A percentile compares a stretch with the other conserved stretches of the same genome.
Evolutionary conservation across 2,329 filamentous ascomycete genomes (phyloP).

Genomic region (Pseudopithomyces maydicus): DNA sequence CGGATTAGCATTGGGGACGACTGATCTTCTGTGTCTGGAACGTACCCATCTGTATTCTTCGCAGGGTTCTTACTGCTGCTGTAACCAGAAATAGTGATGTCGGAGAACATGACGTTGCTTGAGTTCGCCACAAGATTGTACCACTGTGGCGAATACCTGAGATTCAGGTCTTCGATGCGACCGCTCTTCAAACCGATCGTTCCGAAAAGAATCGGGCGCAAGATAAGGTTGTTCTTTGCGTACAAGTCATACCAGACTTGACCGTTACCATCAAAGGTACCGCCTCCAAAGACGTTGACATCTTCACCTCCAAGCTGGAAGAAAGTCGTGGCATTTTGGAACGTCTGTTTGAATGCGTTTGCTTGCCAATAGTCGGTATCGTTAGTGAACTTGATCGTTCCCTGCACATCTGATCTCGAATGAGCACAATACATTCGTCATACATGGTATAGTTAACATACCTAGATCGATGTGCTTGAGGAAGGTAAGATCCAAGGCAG

Average conservation of each 20-base stretch:
- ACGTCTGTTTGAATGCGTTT: slow-evolving; percentile 66
- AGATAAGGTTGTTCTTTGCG: slow-evolving; percentile 60
- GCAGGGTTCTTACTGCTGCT: slow-evolving; percentile 59
- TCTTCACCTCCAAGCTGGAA: slow-evolving; percentile 69
- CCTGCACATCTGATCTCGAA: slow-evolving; percentile 56
- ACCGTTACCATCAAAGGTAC: slow-evolving; percentile 67
- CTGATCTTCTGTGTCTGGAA: slow-evolving; percentile 5
- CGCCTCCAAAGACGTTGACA: slow-evolving; percentile 71
- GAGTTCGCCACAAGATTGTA: slow-evolving; percentile 71
- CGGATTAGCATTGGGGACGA: slow-evolving; percentile 57
- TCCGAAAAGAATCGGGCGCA: slow-evolving; percentile 64
- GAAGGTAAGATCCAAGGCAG: slow-evolving; percentile 68
- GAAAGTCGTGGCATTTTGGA: slow-evolving; percentile 70
- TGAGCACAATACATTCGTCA: slow-evolving; percentile 5
- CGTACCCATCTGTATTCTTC: slow-evolving; percentile 66
- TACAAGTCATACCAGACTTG: slow-evolving; percentile 70
- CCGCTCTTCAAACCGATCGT: slow-evolving; percentile 63
- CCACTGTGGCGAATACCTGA: slow-evolving; percentile 66
- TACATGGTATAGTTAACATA: slow-evolving; percentile 24
- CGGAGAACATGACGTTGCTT: slow-evolving; percentile 66
- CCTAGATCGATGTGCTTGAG: slow-evolving; percentile 67
- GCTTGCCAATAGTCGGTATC: slow-evolving; percentile 72
- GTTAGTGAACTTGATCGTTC: slow-evolving; percentile 66
- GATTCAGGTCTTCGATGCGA: slow-evolving; percentile 63
- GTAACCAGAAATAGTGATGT: slow-evolving; percentile 64